These are phyloP conservation scores for Blepharisma undulans DNA, from an alignment of 169 alveolate genomes.

Conservation along the genomic window DNA sequence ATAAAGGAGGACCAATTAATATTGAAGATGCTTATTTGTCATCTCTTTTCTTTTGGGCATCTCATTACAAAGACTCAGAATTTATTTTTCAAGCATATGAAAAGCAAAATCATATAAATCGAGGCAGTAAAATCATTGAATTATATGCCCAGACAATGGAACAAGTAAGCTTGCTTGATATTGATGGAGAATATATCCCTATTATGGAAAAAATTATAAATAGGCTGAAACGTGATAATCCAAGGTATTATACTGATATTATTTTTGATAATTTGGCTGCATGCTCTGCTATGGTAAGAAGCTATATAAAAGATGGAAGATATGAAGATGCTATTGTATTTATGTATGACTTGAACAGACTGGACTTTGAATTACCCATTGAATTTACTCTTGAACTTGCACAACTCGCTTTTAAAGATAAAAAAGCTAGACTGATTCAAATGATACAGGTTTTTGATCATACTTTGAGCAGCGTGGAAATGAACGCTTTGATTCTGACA, in stretches of 20 bases:
- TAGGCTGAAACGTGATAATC: not conserved
- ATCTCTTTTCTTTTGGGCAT: not conserved
- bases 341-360: not conserved
- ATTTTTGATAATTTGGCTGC: not conserved
- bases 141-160: not conserved
- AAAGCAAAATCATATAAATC: not conserved
- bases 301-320: not conserved
- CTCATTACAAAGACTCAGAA: not conserved
- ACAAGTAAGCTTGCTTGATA: not conserved
- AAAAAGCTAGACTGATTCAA: not conserved
- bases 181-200: not conserved
- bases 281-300: not conserved
- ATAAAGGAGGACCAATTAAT: not conserved
- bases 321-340: not conserved
- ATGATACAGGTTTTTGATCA: not conserved
- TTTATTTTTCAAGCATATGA: not conserved
- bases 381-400: not conserved
- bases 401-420: not conserved
- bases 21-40: not conserved
- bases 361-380: not conserved
- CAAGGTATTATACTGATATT: not conserved
- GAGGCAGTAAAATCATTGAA: not conserved
- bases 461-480: not conserved
- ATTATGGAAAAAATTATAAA: not conserved
- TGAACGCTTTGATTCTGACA: not conserved